Base-by-base conservation (phyloP, 2,329 filamentous ascomycete species). In the Botrytis galanthina region DNA sequence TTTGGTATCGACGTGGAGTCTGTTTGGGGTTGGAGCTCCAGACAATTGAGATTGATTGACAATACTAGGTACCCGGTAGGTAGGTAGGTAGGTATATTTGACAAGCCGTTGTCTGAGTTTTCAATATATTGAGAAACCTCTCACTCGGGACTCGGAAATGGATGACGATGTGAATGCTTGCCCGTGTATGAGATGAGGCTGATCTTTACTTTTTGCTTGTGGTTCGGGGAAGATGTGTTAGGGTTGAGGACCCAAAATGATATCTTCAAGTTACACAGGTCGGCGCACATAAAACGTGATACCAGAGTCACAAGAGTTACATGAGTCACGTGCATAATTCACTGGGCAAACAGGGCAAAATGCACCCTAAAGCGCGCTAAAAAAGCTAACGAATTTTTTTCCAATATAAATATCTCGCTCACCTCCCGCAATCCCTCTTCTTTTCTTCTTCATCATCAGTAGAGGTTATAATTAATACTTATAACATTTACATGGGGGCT, bases 391-490 rank as follows among this genome's bases (percentile, higher is more conserved):
- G 32, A 63, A 32, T 48, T 69, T 57, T 44, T 71, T 63, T 61
- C 3, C 29, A 46, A 10, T 71, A 75, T 69, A 75, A 76, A 78
- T 73, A 32, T 73, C 62, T 73, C 73, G 35, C n/a, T 46, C 42
- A 39, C 67, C 66, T 63, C 54, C 62, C 35, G 9, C 0, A 8
- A 3, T 18, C 35, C 26, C 32, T 67, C 71, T 75, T 74, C 75
- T 73, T 76, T 73, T 75, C 76, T 76, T 77, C 74, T 78, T 79
- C 78, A 75, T 73, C 75, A 81, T 82, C 81, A 82, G 80, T 82
- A 81, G 77, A 77, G 80, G 77, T 80, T 79, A 79, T 79, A 80
- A 78, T 80, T 81, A 81, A 82, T 79, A 79, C 79, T 82, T 81
- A 80, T 80, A 80, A 80, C 75, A 77, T 76, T 78, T 78, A 77